Evolutionary conservation across 345 rosid genomes (phyloP), one percentile per base, ranked within the genome.

Genomic region (Lepidium didymum): DNA sequence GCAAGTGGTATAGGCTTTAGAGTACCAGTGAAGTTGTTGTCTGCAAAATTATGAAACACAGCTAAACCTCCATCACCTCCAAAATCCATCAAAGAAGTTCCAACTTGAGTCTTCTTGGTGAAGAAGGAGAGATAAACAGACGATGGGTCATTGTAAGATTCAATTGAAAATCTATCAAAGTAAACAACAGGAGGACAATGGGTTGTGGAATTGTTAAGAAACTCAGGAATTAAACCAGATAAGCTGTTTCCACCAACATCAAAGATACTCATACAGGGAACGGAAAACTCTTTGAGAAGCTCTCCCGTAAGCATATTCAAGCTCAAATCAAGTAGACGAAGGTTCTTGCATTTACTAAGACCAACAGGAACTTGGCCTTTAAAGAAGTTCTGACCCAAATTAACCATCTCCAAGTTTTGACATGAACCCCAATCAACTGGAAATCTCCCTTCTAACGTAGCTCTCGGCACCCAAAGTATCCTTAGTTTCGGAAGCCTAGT

Each of bases 381-480:
- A 75, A 92, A 83, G 75, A 81, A 88, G 77, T 90, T 92, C 53
- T 70, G 85, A 38, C 87, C 85, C 84, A 92, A 83, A 75, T 84
- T 87, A 69, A 90, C 72, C 86, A 92, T 84, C 84, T 86, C 87
- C 85, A 92, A 77, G 73, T 75, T 78, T 56, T 82, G 84, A 67
- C 98, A 92, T 49, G 75, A 62, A 70, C 87, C 96, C 96, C 96
- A 88, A 71, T 81, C 77, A 23, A 76, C 73, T 0, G 85, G 90
- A 63, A 90, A 73, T 10, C 62, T 68, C 58, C 91, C 96, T 73
- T 82, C 88, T 13, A 92, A 75, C 2, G 81, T 86, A 67, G 90
- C 86, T 75, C 90, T 78, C 12, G 96, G 98, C 18, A 86, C 91
- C 98, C 98, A 92, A 80, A 92, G 72, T 56, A 92, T 81, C 81